Evolutionary conservation across 2,329 filamentous ascomycete genomes (phyloP), one percentile per base, ranked within the genome.

Genomic region (Talaromyces funiculosus): DNA sequence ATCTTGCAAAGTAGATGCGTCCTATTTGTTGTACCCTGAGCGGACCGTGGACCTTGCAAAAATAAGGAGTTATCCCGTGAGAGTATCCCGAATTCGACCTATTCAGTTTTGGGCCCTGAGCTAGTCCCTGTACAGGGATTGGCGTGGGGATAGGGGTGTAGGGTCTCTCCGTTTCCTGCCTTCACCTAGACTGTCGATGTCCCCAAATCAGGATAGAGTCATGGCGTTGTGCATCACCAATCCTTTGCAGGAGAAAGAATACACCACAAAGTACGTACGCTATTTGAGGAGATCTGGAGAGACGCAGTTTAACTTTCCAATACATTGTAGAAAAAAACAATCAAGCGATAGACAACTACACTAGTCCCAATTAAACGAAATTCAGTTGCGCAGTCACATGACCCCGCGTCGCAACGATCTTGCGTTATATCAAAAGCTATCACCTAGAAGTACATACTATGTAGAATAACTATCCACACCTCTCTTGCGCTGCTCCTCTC

Each of bases 341-440:
- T 22, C 6, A 4, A 3, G 4, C 14, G 33, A 38, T 26, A 24
- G 29, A 49, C 22, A 54, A 29, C 47, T 18, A 18, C 29, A 35
- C 47, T 51, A 51, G 47, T 33, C 47, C 18, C 47, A n/a, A 54
- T 38, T 14, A 18, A 40, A 6, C 20, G 6, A 38, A 18, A 35
- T 51, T 31, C 26, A 22, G 12, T 26, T 26, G n/a, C 57, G 45
- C 5, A 38, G 14, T 59, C 57, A 59, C 57, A 40, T 53, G 57
- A 42, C 33, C 45, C 20, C 57, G 57, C 57, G 35, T 59, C 16
- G 22, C 9, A 33, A 47, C 14, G 8, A 18, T 22, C 29, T 53
- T 53, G 49, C 49, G 49, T 53, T 29, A 53, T 53, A 22, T 37
- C 49, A 29, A n/a, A 29, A 47, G 10, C 10, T 22, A n/a, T 18